Conservation (phyloP, 768 basidiomycete species). For the Boletus vermiculosoides region DNA sequence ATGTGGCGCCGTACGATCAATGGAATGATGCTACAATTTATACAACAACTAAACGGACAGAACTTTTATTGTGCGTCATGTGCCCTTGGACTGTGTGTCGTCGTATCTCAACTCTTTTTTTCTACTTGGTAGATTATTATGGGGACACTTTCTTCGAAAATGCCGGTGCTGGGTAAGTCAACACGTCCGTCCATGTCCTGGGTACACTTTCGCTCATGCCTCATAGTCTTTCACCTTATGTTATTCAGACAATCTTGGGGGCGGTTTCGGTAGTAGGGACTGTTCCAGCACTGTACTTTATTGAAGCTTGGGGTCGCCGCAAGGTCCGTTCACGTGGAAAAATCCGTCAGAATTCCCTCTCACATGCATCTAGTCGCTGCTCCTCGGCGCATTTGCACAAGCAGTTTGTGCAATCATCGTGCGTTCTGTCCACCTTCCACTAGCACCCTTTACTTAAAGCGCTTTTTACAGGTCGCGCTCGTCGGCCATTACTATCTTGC, state of each 20-base stretch:
- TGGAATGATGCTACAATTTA: constrained; percentile 82
- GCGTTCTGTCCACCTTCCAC: constrained; percentile 14
- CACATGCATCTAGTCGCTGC: constrained; percentile 47
- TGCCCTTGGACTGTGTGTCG: background rate
- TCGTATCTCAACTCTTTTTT: constrained; percentile 4
- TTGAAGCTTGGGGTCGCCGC: constrained; percentile 75
- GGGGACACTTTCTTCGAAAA: constrained; percentile 80
- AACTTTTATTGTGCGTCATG: constrained; percentile 67
- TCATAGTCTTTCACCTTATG: constrained; percentile 58
- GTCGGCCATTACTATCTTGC: constrained; percentile 71
- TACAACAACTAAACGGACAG: constrained; percentile 79
- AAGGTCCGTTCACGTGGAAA: constrained; percentile 37
- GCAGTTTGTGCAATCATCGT: constrained; percentile 63
- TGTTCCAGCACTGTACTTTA: constrained; percentile 63
- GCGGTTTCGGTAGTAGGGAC: constrained; percentile 72
- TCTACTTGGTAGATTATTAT: constrained; percentile 59
- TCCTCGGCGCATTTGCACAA: constrained; percentile 61
- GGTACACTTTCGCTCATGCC: background rate
- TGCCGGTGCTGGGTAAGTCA: constrained; percentile 57
- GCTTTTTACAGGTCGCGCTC: constrained; percentile 52
- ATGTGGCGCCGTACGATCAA: constrained; percentile 74
- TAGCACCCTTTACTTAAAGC: background rate
- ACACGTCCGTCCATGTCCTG: background rate
- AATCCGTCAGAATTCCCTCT: background rate
- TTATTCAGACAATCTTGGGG: constrained; percentile 76